Evolutionary conservation across 257 asterid genomes (phyloP), one percentile per base, ranked within the genome.

Genomic region (Gentiana dahurica): DNA sequence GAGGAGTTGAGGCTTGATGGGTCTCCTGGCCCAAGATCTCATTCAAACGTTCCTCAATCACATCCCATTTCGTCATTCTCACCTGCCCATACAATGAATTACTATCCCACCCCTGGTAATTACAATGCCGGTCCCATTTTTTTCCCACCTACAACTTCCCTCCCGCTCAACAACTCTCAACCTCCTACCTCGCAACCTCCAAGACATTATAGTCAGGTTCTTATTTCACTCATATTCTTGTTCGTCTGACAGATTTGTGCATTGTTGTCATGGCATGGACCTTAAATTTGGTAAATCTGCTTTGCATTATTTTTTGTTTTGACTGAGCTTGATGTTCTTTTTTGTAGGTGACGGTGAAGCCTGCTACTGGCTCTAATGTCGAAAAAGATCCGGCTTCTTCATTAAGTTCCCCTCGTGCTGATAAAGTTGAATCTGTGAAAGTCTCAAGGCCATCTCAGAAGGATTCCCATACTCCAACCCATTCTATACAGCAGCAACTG

Each of bases 1-100:
- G 97, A 87, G 68, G 98, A 87, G 59, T 62, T 91, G 84, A 91
- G 79, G 81, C 87, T 87, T 62, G 95, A 87, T 54, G 74, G 76
- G 24, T 72, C 87, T 34, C 65, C 75, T 8, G 85, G 63, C 55
- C 74, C 73, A 13, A 83, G 86, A 75, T 66, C 81, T 44, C 83
- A 81, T 69, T 68, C 84, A 67, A 73, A 56, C 66, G 24, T 24
- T 24, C 72, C 91, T 76, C 94, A 77, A 38, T 71, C 89, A 41
- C 96, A 84, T 66, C 75, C 89, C 46, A 68, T 79, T 49, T 58
- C 83, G 1, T 70, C 98, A 55, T 81, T 76, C 73, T 73, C 89
- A 43, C 81, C 84, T 61, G 75, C 73, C 59, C 83, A 65, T 51
- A 78, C 61, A 6, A 65, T 79, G 73, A 77, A 59, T 63, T 83